Evolutionary conservation across 768 basidiomycete genomes (phyloP).

Genomic region (Auriscalpium microsporum): DNA sequence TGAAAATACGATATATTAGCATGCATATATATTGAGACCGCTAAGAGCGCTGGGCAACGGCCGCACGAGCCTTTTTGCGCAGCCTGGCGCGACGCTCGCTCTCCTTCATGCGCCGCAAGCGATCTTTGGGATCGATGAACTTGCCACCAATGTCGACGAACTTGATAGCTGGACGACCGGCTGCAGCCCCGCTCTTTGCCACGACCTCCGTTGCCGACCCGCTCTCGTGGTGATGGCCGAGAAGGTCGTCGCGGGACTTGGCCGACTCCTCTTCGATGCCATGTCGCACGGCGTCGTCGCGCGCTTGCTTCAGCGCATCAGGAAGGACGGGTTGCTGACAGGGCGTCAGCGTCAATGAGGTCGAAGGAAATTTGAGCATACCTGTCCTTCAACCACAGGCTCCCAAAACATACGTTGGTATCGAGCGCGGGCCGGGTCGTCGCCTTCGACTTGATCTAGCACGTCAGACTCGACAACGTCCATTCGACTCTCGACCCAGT

Average conservation of each 20-base stretch:
- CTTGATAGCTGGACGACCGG: constrained; percentile 46
- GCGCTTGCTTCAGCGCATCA: constrained; percentile 41
- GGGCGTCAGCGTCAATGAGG: background rate
- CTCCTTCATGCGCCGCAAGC: constrained; percentile 38
- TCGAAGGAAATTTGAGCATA: constrained; percentile 24
- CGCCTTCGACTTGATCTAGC: constrained; percentile 47
- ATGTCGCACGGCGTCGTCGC: constrained; percentile 29
- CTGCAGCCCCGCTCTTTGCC: constrained; percentile 11
- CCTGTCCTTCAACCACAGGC: constrained; percentile 61
- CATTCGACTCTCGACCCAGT: constrained; percentile 24
- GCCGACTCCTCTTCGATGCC: constrained; percentile 25
- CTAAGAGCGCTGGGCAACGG: background rate
- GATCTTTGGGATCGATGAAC: constrained; percentile 53
- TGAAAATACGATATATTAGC: background rate
- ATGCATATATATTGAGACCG: background rate
- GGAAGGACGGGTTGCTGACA: constrained; percentile 57
- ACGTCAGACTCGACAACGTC: constrained; percentile 55
- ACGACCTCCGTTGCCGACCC: constrained; percentile 1
- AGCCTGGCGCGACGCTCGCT: constrained; percentile 38
- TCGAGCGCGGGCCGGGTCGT: constrained; percentile 48
- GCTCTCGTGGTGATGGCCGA: constrained; percentile 19
- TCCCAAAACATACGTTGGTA: constrained; percentile 78
- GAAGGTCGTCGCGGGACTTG: constrained; percentile 32
- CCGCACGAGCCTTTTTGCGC: constrained; percentile 21
- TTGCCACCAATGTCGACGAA: constrained; percentile 71